phyloP scores from a whole-genome alignment of 2,329 filamentous ascomycete genomes.

The Nemania sp. region DNA sequence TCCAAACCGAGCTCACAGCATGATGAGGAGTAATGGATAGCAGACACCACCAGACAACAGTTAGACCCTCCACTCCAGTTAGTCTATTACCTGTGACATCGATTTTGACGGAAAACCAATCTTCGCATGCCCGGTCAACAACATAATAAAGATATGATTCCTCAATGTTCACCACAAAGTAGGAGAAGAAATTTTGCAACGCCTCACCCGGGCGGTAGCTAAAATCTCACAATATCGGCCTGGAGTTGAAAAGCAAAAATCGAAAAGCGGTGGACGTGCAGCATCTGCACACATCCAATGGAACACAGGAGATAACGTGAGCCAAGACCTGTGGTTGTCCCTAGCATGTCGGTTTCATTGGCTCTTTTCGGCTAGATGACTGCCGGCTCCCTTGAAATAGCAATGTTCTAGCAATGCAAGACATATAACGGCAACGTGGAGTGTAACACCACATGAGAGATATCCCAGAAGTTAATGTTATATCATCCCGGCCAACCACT shows the following conservation, averaged over 20 bases:
- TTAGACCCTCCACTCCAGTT: not conserved
- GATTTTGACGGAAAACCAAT: not conserved
- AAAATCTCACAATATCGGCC: slow-evolving; percentile 31
- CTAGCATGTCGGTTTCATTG: slow-evolving; percentile 23
- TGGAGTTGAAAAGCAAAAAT: slow-evolving; percentile 37
- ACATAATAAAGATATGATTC: not conserved
- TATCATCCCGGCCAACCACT: slow-evolving; percentile 11
- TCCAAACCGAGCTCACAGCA: not conserved
- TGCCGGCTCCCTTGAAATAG: slow-evolving; percentile 37
- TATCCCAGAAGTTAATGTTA: slow-evolving; percentile 9
- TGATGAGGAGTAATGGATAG: not conserved
- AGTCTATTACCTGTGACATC: not conserved
- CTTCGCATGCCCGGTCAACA: slow-evolving; percentile 1
- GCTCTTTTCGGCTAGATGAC: slow-evolving; percentile 23
- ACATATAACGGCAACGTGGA: slow-evolving; percentile 34
- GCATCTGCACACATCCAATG: slow-evolving; percentile 25
- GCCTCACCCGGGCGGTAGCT: slow-evolving; percentile 3
- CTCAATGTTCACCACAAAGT: not conserved
- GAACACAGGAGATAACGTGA: slow-evolving; percentile 28
- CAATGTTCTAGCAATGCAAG: slow-evolving; percentile 29
- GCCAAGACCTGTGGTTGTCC: slow-evolving; percentile 32
- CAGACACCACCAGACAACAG: not conserved
- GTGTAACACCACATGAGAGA: slow-evolving; percentile 33
- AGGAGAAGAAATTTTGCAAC: not conserved
- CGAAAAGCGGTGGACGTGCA: slow-evolving; percentile 34